Conservation (phyloP, 495 filamentous ascomycete genomes). For the Neurospora sp. region DNA sequence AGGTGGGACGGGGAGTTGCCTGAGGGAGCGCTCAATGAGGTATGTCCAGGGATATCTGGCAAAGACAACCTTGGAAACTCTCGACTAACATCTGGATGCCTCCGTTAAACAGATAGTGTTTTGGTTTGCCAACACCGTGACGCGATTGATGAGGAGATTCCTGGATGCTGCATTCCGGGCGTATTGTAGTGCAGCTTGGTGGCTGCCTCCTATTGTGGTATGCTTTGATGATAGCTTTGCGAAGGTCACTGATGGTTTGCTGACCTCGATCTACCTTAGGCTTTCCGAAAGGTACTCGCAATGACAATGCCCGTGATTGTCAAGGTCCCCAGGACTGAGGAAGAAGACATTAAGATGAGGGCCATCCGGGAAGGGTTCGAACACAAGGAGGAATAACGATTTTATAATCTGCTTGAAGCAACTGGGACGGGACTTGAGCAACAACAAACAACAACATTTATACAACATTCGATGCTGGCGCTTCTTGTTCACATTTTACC, state of each 20-base stretch:
- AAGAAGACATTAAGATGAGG: constrained; percentile 35
- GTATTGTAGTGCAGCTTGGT: constrained; percentile 28
- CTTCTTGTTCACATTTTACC: neutral
- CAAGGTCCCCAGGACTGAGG: constrained; percentile 46
- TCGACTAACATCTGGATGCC: neutral
- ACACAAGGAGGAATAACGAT: neutral
- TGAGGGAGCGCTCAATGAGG: constrained; percentile 35
- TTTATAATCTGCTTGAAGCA: neutral
- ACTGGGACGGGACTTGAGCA: neutral
- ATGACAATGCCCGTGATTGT: constrained; percentile 45
- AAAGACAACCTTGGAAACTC: neutral
- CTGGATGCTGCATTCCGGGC: constrained; percentile 7
- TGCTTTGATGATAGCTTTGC: constrained; percentile 17
- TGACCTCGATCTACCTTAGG: constrained; percentile 27
- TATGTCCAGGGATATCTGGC: constrained; percentile 21
- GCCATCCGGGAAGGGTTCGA: constrained; percentile 8
- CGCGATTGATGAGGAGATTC: neutral
- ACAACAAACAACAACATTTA: neutral
- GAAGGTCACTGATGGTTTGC: constrained; percentile 18
- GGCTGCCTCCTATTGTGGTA: constrained; percentile 22
- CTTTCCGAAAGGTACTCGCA: constrained; percentile 45
- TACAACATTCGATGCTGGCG: neutral
- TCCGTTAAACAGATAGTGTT: neutral
- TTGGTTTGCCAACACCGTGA: neutral
- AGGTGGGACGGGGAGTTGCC: constrained; percentile 46